These are phyloP conservation scores for Tirmania nivea DNA, from an alignment of 495 filamentous ascomycete species.

Conservation along the genomic window DNA sequence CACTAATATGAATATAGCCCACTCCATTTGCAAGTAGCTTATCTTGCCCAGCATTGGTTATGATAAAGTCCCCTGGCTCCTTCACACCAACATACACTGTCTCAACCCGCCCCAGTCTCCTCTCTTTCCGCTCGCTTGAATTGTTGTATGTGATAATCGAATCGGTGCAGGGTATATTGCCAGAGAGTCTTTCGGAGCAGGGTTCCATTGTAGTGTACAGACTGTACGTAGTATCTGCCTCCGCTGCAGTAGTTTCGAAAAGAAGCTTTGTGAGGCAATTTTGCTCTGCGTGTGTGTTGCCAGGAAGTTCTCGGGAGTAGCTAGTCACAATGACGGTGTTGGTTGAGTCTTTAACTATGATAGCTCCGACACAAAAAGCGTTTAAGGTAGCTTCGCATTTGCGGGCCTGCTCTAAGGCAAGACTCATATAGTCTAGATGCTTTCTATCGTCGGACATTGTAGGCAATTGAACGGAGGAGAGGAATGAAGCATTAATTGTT, in stretches of 20 bases:
- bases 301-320: constrained; percentile 73
- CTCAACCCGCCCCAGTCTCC: constrained; percentile 35
- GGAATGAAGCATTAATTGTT: too few relatives aligned
- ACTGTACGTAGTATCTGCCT: neutral
- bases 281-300: constrained; percentile 94
- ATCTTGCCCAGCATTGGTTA: constrained; percentile 48
- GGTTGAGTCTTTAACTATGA: constrained; percentile 36
- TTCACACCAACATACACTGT: constrained; percentile 72
- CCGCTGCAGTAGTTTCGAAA: neutral
- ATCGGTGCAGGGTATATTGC: constrained; percentile 64
- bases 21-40: constrained; percentile 57
- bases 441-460: too few relatives aligned
- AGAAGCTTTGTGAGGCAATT: constrained; percentile 58
- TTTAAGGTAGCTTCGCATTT: constrained; percentile 65
- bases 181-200: constrained; percentile 58
- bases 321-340: constrained; percentile 57
- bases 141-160: constrained; percentile 30
- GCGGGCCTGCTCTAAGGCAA: constrained; percentile 50
- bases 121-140: constrained; percentile 21
- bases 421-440: constrained; percentile 1
- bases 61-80: constrained; percentile 78
- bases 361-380: constrained; percentile 81
- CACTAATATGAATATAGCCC: constrained; percentile 42
- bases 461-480: too few relatives aligned
- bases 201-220: constrained; percentile 94